Evolutionary conservation across 1,139 yeast genomes (phyloP).

Genomic region (Sugiyamaella xylanicola): DNA sequence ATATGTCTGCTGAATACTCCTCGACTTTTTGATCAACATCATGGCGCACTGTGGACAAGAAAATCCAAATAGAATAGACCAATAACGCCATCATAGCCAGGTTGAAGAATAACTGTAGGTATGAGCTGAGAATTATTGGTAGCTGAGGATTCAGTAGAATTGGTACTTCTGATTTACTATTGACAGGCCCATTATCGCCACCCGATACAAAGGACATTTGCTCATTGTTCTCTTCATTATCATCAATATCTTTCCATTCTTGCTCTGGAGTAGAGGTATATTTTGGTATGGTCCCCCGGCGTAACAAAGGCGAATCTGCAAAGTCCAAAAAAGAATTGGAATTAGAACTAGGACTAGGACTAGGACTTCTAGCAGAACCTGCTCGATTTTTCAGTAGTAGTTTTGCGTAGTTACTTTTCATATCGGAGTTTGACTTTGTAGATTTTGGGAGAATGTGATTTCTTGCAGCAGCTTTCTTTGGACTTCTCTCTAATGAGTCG

Average conservation of each 20-base stretch:
- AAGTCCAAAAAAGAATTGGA: background rate
- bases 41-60: slow-evolving; percentile 61
- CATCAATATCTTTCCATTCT: background rate
- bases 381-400: background rate
- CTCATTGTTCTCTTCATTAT: background rate
- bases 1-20: slow-evolving; percentile 58
- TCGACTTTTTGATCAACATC: slow-evolving; percentile 76
- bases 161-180: background rate
- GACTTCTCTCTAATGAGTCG: background rate
- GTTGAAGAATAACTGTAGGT: slow-evolving; percentile 72
- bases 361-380: background rate
- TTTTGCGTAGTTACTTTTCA: background rate
- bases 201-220: background rate
- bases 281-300: background rate
- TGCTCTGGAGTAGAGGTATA: background rate
- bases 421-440: background rate
- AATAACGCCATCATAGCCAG: slow-evolving; percentile 57
- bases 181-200: background rate
- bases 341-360: too few species aligned
- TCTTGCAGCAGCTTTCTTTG: background rate
- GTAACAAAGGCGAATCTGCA: background rate
- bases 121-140: slow-evolving; percentile 69
- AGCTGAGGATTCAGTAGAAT: slow-evolving; percentile 52
- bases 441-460: background rate
- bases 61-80: slow-evolving; percentile 55